A percentile compares a stretch with the other conserved stretches of the same genome.
These are phyloP conservation scores for Meyerozyma athensensis DNA, from an alignment of 1,139 yeast genomes.

Conservation along the genomic window DNA sequence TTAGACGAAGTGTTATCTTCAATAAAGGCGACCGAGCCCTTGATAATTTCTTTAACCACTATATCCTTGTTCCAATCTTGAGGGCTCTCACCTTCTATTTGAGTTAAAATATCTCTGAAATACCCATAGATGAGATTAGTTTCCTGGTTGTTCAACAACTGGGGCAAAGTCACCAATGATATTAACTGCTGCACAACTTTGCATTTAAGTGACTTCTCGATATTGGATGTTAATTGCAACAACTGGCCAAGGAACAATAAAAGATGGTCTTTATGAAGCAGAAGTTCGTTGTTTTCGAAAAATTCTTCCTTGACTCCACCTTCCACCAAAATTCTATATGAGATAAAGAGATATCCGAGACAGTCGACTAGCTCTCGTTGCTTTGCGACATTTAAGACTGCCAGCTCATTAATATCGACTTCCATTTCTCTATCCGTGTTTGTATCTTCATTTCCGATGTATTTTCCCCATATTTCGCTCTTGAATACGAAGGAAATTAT, in stretches of 20 bases:
- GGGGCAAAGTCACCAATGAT: slow-evolving; percentile 43
- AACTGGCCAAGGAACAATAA: slow-evolving; percentile 62
- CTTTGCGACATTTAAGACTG: slow-evolving; percentile 43
- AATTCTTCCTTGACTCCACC: slow-evolving; percentile 21
- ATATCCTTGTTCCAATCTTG: slow-evolving; percentile 31
- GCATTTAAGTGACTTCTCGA: slow-evolving; percentile 66
- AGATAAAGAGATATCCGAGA: slow-evolving; percentile 47
- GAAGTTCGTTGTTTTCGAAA: slow-evolving; percentile 21
- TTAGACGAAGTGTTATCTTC: slow-evolving; percentile 11
- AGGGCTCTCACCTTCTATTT: slow-evolving; percentile 33
- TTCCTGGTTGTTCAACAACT: slow-evolving; percentile 51
- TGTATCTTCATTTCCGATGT: slow-evolving; percentile 18
- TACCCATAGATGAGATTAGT: slow-evolving; percentile 60
- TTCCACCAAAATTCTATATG: slow-evolving; percentile 19
- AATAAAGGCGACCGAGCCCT: slow-evolving; percentile 51
- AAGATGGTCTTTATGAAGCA: slow-evolving; percentile 57
- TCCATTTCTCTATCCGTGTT: slow-evolving; percentile 7
- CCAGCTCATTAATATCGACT: slow-evolving; percentile 21
- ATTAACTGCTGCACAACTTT: slow-evolving; percentile 63
- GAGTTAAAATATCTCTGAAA: slow-evolving; percentile 52
- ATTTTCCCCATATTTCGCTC: slow-evolving; percentile 36
- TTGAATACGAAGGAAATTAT: slow-evolving; percentile 36
- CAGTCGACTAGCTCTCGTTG: slow-evolving; percentile 60
- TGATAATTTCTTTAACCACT: slow-evolving; percentile 34
- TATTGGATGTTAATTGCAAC: slow-evolving; percentile 58